phyloP scores from a whole-genome alignment of 2,329 filamentous ascomycete genomes.

The Xylaria sp. region DNA sequence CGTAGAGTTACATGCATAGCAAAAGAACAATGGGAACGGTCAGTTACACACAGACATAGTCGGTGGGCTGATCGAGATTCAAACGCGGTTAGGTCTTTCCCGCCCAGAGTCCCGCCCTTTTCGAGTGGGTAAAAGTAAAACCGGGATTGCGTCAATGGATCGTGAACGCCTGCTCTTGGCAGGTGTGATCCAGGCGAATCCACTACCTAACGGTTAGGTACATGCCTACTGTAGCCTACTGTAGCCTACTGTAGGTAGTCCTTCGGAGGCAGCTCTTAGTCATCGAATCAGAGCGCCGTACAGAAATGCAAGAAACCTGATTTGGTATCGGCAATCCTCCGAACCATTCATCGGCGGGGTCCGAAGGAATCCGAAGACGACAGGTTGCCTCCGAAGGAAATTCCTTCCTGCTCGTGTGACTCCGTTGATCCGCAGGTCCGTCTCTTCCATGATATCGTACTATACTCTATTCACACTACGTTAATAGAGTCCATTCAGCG shows the following conservation, averaged over 20 bases:
- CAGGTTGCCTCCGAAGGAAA: slow-evolving; percentile 15
- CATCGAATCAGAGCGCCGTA: slow-evolving; percentile 5
- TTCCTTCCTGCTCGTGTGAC: background rate
- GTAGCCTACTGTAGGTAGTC: background rate
- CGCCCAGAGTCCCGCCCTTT: background rate
- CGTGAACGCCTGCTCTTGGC: slow-evolving; percentile 12
- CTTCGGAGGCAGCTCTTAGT: background rate
- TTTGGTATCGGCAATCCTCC: slow-evolving; percentile 26
- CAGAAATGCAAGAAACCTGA: slow-evolving; percentile 17
- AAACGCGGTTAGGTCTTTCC: slow-evolving; percentile 12
- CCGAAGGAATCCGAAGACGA: slow-evolving; percentile 10
- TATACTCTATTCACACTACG: background rate
- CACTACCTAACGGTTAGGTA: background rate
- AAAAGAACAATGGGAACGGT: background rate
- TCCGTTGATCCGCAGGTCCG: slow-evolving; percentile 11
- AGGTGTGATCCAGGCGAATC: slow-evolving; percentile 2
- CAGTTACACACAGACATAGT: background rate
- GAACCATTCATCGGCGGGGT: slow-evolving; percentile 13
- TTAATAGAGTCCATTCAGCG: slow-evolving; percentile 21
- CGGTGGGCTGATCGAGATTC: slow-evolving; percentile 14
- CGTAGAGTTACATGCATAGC: background rate
- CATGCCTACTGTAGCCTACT: background rate
- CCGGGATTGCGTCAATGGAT: slow-evolving; percentile 29
- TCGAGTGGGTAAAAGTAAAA: slow-evolving; percentile 22
- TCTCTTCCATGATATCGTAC: background rate